Base-by-base conservation (phyloP, 768 basidiomycete species). In the Mycena olivaceomarginata region DNA sequence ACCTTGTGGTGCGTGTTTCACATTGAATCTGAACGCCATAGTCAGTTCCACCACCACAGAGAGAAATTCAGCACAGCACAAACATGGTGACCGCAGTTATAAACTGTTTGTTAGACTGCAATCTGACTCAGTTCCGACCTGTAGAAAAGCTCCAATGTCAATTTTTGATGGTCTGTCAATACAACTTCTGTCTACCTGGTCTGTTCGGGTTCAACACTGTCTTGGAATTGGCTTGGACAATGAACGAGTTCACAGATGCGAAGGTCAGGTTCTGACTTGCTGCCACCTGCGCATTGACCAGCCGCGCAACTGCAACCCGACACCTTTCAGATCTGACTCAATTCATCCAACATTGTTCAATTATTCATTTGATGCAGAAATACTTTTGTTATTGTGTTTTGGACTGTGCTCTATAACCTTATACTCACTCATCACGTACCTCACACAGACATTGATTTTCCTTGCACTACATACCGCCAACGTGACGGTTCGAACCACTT, bases 1-100 rank as follows among this genome's bases (percentile, higher is more conserved):
- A 10, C 92, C 92, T 77, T 91, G 85, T 13, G 92, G 92, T 91
- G 93, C 93, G 80, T 93, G 92, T 22, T 86, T 82, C 65, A 92
- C 78, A 80, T 93, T 89, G 76, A 91, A 87, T 46, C 86, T 89
- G 77, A 46, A 0, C 7, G 25, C 6, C 39, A 39, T n/a, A 37
- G 22, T 56, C 31, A 46, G 60, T n/a, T 70, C 72, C 51, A 69
- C 15, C 67, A 45, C 2, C 53, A 70, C 43, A 64, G 37, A 25
- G 70, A 15, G 66, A 60, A 18, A n/a, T 56, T 56, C 20, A 45
- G 45, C 25, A 25, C 25, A 25, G 25, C 57, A 85, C 88, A 72
- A 82, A 92, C 91, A 93, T 86, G 48, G 89, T 88, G 67, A 93
- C 92, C 45, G 89, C 88, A 31, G 88, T 91, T 9, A 85, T 87